phyloP scores from a whole-genome alignment of 1,139 yeast genomes.

The Meyerozyma carpophila region DNA sequence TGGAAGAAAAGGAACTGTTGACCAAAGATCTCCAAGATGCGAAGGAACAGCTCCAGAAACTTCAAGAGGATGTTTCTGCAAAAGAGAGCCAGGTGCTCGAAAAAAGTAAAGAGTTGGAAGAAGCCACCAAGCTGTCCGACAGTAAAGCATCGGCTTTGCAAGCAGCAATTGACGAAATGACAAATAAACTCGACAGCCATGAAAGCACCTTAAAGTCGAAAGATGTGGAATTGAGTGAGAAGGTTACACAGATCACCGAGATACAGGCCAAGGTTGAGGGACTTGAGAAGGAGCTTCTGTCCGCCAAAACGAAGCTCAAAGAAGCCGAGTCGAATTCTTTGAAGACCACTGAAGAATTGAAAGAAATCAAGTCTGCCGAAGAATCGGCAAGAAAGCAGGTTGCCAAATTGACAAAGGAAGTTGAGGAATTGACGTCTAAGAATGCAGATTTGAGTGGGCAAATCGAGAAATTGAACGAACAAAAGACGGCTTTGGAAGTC shows the following conservation, averaged over 20 bases:
- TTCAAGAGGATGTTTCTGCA: background rate
- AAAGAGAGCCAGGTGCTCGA: background rate
- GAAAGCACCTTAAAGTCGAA: background rate
- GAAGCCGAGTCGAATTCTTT: background rate
- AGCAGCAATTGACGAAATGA: background rate
- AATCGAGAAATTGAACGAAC: background rate
- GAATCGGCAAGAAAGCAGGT: background rate
- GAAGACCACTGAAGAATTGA: background rate
- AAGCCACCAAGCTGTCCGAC: background rate
- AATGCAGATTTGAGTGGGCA: conserved; percentile 1
- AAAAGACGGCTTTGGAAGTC: background rate
- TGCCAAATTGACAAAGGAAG: background rate
- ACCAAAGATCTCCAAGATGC: background rate
- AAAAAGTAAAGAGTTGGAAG: background rate
- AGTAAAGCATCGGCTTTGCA: background rate
- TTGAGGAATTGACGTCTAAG: background rate
- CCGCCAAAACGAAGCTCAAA: background rate
- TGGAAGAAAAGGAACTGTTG: background rate
- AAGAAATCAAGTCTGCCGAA: background rate
- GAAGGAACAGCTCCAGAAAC: conserved; percentile 2
- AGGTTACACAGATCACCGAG: background rate
- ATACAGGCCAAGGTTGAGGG: background rate
- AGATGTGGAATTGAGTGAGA: background rate
- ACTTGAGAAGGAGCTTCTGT: background rate
- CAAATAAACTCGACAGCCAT: background rate